Evolutionary conservation across 108 stramenopile genomes (phyloP).

Genomic region (Nitzschia sp.): DNA sequence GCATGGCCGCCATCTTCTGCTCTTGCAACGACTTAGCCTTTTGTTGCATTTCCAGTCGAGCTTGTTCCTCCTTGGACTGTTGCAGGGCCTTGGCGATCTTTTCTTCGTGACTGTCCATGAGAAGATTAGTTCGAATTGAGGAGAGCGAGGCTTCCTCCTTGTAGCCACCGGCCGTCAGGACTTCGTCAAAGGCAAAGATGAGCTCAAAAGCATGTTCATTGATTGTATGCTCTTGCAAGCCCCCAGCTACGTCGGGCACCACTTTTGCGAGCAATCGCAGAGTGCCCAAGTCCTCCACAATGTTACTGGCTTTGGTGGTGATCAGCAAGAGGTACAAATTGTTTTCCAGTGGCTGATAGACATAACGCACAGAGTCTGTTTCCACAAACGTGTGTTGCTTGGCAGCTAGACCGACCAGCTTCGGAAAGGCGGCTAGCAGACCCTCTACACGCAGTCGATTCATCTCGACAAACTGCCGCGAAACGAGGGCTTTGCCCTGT

Average conservation of each 20-base stretch:
- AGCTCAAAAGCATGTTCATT: slow-evolving; percentile 94
- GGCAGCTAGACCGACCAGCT: slow-evolving; percentile 87
- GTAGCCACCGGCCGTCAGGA: slow-evolving; percentile 96
- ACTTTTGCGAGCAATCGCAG: slow-evolving; percentile 97
- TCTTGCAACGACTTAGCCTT: slow-evolving; percentile 92
- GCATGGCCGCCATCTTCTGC: slow-evolving; percentile 74
- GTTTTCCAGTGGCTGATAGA: slow-evolving; percentile 98
- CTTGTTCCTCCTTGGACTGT: slow-evolving; percentile 88
- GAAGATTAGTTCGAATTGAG: slow-evolving; percentile 90
- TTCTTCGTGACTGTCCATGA: slow-evolving; percentile 99
- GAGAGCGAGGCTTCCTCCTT: slow-evolving; percentile 92
- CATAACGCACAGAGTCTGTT: slow-evolving; percentile 98
- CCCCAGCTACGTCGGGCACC: slow-evolving; percentile 95
- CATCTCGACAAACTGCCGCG: slow-evolving; percentile 99
- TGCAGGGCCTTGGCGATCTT: slow-evolving; percentile 92
- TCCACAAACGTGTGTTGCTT: slow-evolving; percentile 98
- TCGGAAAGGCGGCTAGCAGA: slow-evolving; percentile 99
- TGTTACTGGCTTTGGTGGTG: slow-evolving; percentile 96
- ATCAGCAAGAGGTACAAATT: slow-evolving; percentile 92
- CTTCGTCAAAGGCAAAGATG: slow-evolving; percentile 99
- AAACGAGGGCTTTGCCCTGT: slow-evolving; percentile 90
- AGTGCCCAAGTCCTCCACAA: slow-evolving; percentile 98
- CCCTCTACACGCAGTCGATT: slow-evolving; percentile 97
- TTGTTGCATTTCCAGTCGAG: slow-evolving; percentile 84
- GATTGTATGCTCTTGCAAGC: slow-evolving; percentile 90